Evolutionary conservation across 345 rosid species (phyloP), one percentile per base, ranked within the genome.

Genomic region (Punica granatum): DNA sequence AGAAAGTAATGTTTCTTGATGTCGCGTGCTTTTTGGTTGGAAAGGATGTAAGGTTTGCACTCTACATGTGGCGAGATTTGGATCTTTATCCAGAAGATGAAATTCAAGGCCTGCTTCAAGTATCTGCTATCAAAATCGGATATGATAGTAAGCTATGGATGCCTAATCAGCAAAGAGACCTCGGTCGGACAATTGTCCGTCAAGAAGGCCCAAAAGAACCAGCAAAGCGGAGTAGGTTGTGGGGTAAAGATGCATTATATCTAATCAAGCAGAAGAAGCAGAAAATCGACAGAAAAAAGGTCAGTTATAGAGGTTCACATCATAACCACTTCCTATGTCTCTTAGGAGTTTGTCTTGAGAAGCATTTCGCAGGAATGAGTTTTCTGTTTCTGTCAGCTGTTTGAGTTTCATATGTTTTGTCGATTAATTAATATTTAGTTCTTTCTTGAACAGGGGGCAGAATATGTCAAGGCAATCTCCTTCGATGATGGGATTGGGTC

Each of bases 21-120:
- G 21, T 68, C 1, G 65, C 54, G 1, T 68, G 58, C 2, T 21
- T 59, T 60, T 68, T 68, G 26, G 60, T 68, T 3, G 71, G 71
- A 41, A 18, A 0, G 14, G 33, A 68, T 7, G 14, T 51, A 31
- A 68, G 58, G 32, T 25, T 54, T 4, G 36, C 37, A 37, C 8
- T 31, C 13, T 67, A 54, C 48, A 21, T 67, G 1, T 67, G 70
- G 70, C 25, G 35, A 14, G 63, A 36, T 54, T 10, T 3, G 3
- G 48, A 32, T 7, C 37, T 54, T 67, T 34, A 1, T 6, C 23
- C 70, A 15, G 34, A 53, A 7, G 4, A 11, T 14, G 64, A 34
- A 54, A 19, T 67, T 16, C 14, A 15, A 1, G 28, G 7, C 23
- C 61, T 67, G 34, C 61, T 26, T 33, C 23, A 53, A 56, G 23